phyloP scores from a whole-genome alignment of 2,329 filamentous ascomycete genomes.

The Lojkania enalia region DNA sequence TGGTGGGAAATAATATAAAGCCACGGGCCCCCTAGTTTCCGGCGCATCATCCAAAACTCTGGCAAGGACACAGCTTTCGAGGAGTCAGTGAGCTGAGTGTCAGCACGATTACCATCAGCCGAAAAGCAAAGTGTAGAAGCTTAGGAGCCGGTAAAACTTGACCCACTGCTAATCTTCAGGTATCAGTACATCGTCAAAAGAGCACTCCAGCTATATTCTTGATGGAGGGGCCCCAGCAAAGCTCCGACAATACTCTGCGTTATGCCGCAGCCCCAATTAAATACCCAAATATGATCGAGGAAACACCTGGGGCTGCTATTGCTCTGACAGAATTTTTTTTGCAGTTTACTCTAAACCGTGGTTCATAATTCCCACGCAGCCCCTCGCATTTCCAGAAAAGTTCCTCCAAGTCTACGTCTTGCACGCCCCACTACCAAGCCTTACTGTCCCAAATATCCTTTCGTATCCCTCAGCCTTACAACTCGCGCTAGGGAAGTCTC shows the following conservation, averaged over 20 bases:
- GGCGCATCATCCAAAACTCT: neutral
- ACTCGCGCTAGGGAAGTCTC: neutral
- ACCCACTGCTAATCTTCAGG: too few species aligned
- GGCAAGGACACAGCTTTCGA: slow-evolving; percentile 5
- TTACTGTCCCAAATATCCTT: slow-evolving; percentile 7
- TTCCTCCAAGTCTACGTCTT: slow-evolving; percentile 11
- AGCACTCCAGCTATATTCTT: neutral
- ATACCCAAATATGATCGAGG: too few species aligned
- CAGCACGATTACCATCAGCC: too few species aligned
- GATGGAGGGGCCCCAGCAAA: neutral
- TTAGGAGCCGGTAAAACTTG: too few species aligned
- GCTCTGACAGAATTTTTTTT: neutral
- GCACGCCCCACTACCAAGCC: neutral
- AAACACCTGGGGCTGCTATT: neutral
- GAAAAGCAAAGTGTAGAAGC: too few species aligned
- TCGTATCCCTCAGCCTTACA: neutral
- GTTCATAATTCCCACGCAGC: slow-evolving; percentile 17
- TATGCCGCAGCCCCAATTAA: too few species aligned
- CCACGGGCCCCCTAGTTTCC: slow-evolving; percentile 6
- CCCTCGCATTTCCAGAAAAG: slow-evolving; percentile 10
- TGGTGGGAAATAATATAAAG: neutral
- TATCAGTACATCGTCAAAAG: neutral
- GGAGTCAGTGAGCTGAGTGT: too few species aligned
- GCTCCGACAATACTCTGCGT: neutral
- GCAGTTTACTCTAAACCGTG: slow-evolving; percentile 1